These are phyloP conservation scores for Aspergillus sp. DNA, from an alignment of 2,329 filamentous ascomycete genomes.

Conservation along the genomic window DNA sequence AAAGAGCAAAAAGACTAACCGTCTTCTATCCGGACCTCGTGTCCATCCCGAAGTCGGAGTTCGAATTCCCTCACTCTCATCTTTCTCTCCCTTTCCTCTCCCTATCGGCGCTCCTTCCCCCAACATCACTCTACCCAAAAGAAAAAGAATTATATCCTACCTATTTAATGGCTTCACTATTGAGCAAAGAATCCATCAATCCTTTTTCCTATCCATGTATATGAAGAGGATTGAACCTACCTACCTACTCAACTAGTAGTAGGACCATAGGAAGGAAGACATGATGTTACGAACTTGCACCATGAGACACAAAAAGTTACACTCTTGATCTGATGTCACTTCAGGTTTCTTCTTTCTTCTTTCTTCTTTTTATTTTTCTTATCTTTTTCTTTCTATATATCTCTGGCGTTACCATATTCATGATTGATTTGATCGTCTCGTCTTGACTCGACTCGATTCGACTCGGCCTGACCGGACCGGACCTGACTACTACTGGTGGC, in stretches of 20 bases:
- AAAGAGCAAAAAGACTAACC: constrained; percentile 10
- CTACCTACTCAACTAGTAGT: not conserved
- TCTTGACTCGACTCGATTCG: not conserved
- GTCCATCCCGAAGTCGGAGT: not conserved
- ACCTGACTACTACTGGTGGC: not conserved
- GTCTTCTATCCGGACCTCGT: not conserved
- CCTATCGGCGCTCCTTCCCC: not conserved
- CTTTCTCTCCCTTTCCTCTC: not conserved
- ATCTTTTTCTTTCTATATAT: not conserved
- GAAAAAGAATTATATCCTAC: not conserved
- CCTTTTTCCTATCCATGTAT: not conserved
- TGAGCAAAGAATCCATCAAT: not conserved
- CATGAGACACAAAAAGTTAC: constrained; percentile 7
- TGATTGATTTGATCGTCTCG: not conserved
- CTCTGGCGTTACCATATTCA: not conserved
- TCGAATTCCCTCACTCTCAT: not conserved
- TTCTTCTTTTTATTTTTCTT: not conserved
- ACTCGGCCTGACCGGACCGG: not conserved
- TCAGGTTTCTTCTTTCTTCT: not conserved
- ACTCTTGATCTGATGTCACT: not conserved
- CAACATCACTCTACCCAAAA: not conserved
- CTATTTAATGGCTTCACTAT: constrained; percentile 7
- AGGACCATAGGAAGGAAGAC: not conserved
- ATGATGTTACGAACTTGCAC: constrained; percentile 10
- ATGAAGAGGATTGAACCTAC: not conserved